Evolutionary conservation across 192 early-diverging fungal genomes (phyloP), one percentile per base, ranked within the genome.

Genomic region (Coemansia aciculifera): DNA sequence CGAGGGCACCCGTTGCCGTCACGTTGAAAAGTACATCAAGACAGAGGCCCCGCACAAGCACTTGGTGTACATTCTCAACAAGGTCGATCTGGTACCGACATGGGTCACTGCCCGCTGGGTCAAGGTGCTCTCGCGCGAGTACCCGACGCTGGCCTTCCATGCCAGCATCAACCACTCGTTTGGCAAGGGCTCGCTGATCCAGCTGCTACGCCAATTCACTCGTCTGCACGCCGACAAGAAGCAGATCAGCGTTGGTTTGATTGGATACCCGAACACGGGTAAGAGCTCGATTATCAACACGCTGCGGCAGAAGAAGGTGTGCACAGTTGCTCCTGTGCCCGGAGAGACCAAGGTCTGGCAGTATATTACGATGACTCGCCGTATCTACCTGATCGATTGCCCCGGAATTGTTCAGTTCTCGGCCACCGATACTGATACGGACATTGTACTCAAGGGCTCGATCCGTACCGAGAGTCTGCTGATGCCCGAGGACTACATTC

Each of bases 261-360:
- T 99, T 66, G 98, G 98, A 48, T 99, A 98, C 84, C 95, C 95
- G 36, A 99, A 95, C 84, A 96, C 94, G 17, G 97, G 97, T 39
- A 98, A 99, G 78, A 92, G 90, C 64, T 96, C 94, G 66, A 98
- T 99, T 76, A 99, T 99, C 84, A 99, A 99, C 85, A 97, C 98
- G 12, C 84, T 99, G 62, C 88, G 93, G 64, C 87, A 87, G 61
- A 95, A 97, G 81, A 98, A 97, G 85, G 96, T 97, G 48, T 99
- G 98, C 88, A 98, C 87, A 51, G 96, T 98, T 8, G 98, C 98
- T 8, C 98, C 98, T 1, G 89, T 98, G 72, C 96, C 98, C 29
- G 98, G 98, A 37, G 98, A 99, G 81, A 99, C 98, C 71, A 93
- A 91, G 83, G 92, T 96, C 64, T 99, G 98, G 98, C 98, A 98